These are phyloP conservation scores for Trichoderma asperelloides DNA, from an alignment of 495 filamentous ascomycete genomes.

Conservation along the genomic window DNA sequence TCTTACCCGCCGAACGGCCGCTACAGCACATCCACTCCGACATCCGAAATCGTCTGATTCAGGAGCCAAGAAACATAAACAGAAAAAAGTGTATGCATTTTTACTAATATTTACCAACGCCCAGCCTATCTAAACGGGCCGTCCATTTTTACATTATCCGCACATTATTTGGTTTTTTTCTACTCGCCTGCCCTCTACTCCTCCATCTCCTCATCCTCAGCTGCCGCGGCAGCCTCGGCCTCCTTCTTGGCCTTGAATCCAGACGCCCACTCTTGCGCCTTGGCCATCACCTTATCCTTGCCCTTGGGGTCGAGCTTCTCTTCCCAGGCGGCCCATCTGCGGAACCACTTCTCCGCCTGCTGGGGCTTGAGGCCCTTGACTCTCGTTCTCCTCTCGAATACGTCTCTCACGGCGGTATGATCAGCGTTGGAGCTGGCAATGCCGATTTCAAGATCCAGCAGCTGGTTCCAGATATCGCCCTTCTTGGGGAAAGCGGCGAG, in stretches of 20 bases:
- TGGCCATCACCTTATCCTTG: slow-evolving; percentile 61
- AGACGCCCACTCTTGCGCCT: slow-evolving; percentile 55
- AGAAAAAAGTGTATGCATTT: neutral
- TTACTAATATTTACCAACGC: neutral
- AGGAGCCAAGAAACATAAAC: neutral
- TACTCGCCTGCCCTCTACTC: neutral
- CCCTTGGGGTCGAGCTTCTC: slow-evolving; percentile 62
- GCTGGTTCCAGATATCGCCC: slow-evolving; percentile 85
- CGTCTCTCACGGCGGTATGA: slow-evolving; percentile 48
- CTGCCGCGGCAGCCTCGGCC: slow-evolving; percentile 24
- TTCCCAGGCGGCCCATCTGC: slow-evolving; percentile 75
- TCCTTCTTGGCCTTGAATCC: slow-evolving; percentile 45
- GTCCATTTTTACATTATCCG: neutral
- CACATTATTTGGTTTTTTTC: neutral
- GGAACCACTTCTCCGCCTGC: slow-evolving; percentile 73
- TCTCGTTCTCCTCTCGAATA: slow-evolving; percentile 72
- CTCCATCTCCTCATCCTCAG: slow-evolving; percentile 15
- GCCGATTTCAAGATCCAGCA: slow-evolving; percentile 73
- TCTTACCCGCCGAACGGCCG: too few species aligned
- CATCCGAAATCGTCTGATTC: neutral
- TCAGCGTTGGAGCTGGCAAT: slow-evolving; percentile 26
- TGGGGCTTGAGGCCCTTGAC: slow-evolving; percentile 62
- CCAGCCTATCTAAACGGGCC: neutral
- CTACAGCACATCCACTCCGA: neutral
- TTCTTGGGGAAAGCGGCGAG: slow-evolving; percentile 78